Conservation (phyloP, 169 alveolate genomes). For the Plasmodium inui region DNA sequence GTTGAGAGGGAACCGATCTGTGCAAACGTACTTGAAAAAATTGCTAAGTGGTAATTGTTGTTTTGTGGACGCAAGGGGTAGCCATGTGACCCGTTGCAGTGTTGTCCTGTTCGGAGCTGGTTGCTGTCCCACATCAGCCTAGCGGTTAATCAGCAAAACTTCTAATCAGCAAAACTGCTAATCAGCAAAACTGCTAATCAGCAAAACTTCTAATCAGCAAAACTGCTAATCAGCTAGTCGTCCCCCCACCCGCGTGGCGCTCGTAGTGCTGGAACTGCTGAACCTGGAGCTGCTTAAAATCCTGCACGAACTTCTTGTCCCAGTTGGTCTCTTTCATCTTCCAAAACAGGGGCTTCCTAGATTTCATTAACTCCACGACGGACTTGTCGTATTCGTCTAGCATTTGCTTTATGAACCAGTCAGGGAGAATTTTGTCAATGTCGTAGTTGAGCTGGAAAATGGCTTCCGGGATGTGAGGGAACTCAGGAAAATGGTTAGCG, state of each 20-base stretch:
- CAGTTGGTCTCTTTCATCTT: slow-evolving; percentile 75
- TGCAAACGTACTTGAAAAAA: background rate
- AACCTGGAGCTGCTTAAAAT: slow-evolving; percentile 35
- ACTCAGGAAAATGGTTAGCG: slow-evolving; percentile 70
- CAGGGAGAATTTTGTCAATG: slow-evolving; percentile 78
- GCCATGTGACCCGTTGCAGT: background rate
- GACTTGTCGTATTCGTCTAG: slow-evolving; percentile 75
- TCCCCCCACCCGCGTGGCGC: background rate
- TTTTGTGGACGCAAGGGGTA: background rate
- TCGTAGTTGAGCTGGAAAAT: slow-evolving; percentile 77
- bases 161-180: background rate
- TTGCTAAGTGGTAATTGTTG: no score
- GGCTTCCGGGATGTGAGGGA: slow-evolving; percentile 80
- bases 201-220: background rate
- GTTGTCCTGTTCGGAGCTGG: background rate
- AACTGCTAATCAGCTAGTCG: background rate
- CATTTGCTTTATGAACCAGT: slow-evolving; percentile 82
- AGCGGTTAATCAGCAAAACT: background rate
- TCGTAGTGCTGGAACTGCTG: slow-evolving; percentile 49
- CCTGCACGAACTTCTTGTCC: slow-evolving; percentile 47
- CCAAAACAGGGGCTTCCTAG: slow-evolving; percentile 71
- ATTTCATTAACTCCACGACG: slow-evolving; percentile 47
- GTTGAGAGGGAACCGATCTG: background rate
- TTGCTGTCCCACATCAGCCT: background rate
- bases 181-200: background rate